Conservation (phyloP, 2,329 filamentous ascomycete genomes). For the Colletotrichum musicola region DNA sequence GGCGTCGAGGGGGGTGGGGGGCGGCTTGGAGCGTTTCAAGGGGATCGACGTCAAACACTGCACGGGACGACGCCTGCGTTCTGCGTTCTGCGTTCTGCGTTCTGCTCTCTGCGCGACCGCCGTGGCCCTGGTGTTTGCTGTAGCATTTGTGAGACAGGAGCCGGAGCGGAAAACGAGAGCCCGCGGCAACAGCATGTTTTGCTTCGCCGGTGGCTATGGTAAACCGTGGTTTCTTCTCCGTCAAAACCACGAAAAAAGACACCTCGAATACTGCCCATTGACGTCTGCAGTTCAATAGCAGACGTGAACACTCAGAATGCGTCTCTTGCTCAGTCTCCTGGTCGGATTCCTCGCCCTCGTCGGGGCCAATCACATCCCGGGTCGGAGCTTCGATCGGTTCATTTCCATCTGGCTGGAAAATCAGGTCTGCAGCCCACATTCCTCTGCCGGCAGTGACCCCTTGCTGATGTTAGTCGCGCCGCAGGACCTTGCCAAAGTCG, state of each 20-base stretch:
- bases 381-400: constrained; percentile 56
- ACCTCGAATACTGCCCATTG: neutral
- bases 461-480: constrained; percentile 29
- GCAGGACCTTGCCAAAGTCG: constrained; percentile 58
- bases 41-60: constrained; percentile 37
- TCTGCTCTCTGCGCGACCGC: neutral
- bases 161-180: constrained; percentile 21
- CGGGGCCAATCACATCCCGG: constrained; percentile 44
- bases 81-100: constrained; percentile 15
- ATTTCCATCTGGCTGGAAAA: constrained; percentile 61
- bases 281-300: constrained; percentile 1
- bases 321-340: neutral
- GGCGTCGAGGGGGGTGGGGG: constrained; percentile 8
- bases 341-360: constrained; percentile 23
- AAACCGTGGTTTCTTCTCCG: neutral
- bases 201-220: neutral
- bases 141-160: constrained; percentile 31
- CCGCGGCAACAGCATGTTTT: constrained; percentile 1
- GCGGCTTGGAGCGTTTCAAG: constrained; percentile 35
- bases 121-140: constrained; percentile 7
- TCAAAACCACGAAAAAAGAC: neutral
- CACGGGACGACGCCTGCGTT: constrained; percentile 19
- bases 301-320: constrained; percentile 18
- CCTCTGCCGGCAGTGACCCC: constrained; percentile 1
- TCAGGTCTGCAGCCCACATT: constrained; percentile 47